Percentiles rank a stretch among this genome's conserved stretches.
Evolutionary conservation across 2,329 filamentous ascomycete genomes (phyloP).

Genomic region (Arthrobotrys sinensis): DNA sequence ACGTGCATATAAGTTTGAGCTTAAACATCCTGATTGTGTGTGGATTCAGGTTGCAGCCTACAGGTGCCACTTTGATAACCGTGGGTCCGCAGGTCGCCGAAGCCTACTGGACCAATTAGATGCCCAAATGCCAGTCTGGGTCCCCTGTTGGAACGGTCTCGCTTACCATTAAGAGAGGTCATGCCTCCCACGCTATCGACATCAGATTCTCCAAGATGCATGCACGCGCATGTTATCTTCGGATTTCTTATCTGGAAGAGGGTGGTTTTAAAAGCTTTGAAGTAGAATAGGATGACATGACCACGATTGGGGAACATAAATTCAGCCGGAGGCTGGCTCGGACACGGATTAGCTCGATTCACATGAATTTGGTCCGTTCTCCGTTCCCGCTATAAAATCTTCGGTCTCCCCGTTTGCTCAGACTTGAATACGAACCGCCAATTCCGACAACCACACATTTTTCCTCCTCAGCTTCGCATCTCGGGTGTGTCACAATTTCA

Average conservation of each 20-base stretch:
- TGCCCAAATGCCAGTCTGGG: not conserved
- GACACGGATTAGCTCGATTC: conserved; percentile 28
- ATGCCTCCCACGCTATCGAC: conserved; percentile 39
- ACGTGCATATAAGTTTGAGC: conserved; percentile 40
- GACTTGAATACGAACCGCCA: conserved; percentile 32
- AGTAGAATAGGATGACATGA: conserved; percentile 32
- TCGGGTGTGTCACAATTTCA: not conserved
- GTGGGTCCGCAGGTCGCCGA: conserved; percentile 57
- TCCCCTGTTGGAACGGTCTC: conserved; percentile 35
- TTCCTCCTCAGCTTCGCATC: not conserved
- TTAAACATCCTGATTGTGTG: conserved; percentile 25
- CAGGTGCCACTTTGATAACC: conserved; percentile 38
- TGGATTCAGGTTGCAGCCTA: conserved; percentile 45
- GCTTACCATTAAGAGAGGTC: conserved; percentile 43
- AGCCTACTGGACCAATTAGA: conserved; percentile 39
- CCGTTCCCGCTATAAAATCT: conserved; percentile 35
- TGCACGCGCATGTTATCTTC: conserved; percentile 42
- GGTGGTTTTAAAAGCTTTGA: conserved; percentile 27
- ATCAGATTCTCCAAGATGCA: conserved; percentile 10
- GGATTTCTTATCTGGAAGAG: conserved; percentile 49
- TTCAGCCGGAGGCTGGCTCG: conserved; percentile 30
- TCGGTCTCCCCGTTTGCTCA: conserved; percentile 29
- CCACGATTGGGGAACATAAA: conserved; percentile 21
- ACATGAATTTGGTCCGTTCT: conserved; percentile 2
- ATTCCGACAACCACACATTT: conserved; percentile 1